A percentile compares a stretch with the other conserved stretches of the same genome.
Conservation (phyloP, 768 basidiomycete species). For the Amanita fuliginea region DNA sequence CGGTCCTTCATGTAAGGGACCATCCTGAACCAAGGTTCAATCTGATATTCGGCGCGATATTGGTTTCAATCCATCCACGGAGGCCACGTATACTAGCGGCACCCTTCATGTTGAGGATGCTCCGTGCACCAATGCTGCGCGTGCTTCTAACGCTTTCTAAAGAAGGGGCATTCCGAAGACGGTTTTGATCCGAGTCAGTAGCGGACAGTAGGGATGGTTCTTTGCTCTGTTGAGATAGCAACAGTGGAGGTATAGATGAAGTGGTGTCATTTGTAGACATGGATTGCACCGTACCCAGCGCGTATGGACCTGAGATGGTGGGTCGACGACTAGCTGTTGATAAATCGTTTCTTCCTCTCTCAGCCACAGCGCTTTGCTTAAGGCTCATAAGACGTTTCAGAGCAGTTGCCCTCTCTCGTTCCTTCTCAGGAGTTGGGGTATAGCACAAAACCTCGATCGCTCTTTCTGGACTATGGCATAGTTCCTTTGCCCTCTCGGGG, state of each 20-base stretch:
- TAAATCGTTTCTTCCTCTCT: background rate
- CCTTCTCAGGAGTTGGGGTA: conserved; percentile 16
- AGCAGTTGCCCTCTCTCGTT: conserved; percentile 15
- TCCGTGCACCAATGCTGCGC: conserved; percentile 27
- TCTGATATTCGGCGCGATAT: conserved; percentile 9
- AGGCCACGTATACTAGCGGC: conserved; percentile 26
- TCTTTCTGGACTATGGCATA: conserved; percentile 10
- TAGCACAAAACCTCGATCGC: conserved; percentile 14
- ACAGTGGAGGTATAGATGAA: conserved; percentile 9
- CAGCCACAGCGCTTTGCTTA: conserved; percentile 12
- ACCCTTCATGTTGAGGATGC: conserved; percentile 32
- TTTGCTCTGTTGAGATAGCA: conserved; percentile 7
- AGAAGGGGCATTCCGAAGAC: conserved; percentile 18
- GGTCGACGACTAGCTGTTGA: conserved; percentile 14
- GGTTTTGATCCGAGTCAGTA: conserved; percentile 3
- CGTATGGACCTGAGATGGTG: conserved; percentile 35
- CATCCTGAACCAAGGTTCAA: conserved; percentile 8
- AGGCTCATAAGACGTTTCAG: conserved; percentile 26
- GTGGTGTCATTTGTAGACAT: background rate
- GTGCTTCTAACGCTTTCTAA: conserved; percentile 36
- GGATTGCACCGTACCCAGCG: conserved; percentile 22
- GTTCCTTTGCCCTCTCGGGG: background rate
- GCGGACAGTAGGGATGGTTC: conserved; percentile 7
- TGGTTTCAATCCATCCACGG: conserved; percentile 28
- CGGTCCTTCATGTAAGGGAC: background rate